Evolutionary conservation across 768 basidiomycete species (phyloP), one percentile per base, ranked within the genome.

Genomic region (Suillus sp.): DNA sequence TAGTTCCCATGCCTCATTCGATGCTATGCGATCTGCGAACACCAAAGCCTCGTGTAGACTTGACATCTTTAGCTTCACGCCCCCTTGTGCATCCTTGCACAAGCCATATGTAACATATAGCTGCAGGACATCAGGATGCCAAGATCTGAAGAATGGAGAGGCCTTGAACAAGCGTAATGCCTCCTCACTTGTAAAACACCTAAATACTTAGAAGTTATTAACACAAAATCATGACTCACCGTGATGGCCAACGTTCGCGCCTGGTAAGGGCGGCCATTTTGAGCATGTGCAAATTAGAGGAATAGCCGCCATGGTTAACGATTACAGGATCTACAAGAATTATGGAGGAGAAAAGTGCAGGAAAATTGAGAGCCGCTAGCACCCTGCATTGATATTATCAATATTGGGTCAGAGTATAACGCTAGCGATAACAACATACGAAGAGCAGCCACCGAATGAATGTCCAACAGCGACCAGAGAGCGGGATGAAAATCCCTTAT

Each of bases 311-410:
- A 27, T 78, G 72, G 38, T 68, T 71, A 1, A 65, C 59, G 42
- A 92, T 85, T 71, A 96, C 85, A 0, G 95, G 93, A 71, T 97
- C 95, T 32, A 95, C 74, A 27, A 96, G 81, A 47, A 92, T 76
- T 43, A 96, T 76, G 0, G 85, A 84, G 37, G 86, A 80, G 77
- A 94, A 95, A 8, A 95, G 78, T 1, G 77, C 76, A 0, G 93
- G 92, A 62, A 79, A 77, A 47, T 82, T 79, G 30, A 87, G 67
- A 2, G 91, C 90, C 1, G 87, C 91, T 43, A 87, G 83, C n/a
- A 84, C 72, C 18, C 90, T 92, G 66, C 13, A 27, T 25, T 35
- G 25, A 57, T 5, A 40, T 57, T 27, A 18, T 18, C 48, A 27
- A 27, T 27, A 18, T 58, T 35, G 48, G 25, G 64, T 67, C 22